A percentile compares a stretch with the other conserved stretches of the same genome.
These are phyloP conservation scores for Scheffersomyces stambukii DNA, from an alignment of 1,139 yeast species.

Conservation along the genomic window DNA sequence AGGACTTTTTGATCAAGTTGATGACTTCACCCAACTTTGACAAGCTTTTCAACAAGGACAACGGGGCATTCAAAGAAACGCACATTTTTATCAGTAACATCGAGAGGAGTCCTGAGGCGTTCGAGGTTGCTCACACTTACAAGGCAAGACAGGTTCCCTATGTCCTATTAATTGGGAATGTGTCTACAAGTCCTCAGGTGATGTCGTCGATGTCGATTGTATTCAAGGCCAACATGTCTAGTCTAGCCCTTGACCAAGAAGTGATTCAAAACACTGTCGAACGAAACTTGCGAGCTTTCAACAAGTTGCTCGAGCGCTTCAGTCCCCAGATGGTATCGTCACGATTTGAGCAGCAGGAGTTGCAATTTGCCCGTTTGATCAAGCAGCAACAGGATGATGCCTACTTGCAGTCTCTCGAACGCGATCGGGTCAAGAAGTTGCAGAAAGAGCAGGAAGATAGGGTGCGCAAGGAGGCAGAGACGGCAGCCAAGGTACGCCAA, in stretches of 20 bases:
- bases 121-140: slow-evolving; percentile 46
- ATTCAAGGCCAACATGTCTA: slow-evolving; percentile 34
- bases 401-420: slow-evolving; percentile 44
- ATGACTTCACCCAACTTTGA: slow-evolving; percentile 25
- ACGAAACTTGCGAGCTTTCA: slow-evolving; percentile 31
- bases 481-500: slow-evolving; percentile 9
- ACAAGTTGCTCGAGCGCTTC: slow-evolving; percentile 34
- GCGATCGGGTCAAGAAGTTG: slow-evolving; percentile 37
- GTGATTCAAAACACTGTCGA: slow-evolving; percentile 17
- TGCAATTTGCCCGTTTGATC: slow-evolving; percentile 45
- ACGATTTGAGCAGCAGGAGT: slow-evolving; percentile 49
- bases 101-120: slow-evolving; percentile 44
- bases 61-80: slow-evolving; percentile 35
- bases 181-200: slow-evolving; percentile 45
- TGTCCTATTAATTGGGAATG: slow-evolving; percentile 45
- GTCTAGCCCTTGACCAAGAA: slow-evolving; percentile 17
- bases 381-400: slow-evolving; percentile 59
- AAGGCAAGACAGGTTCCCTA: slow-evolving; percentile 39
- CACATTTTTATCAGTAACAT: slow-evolving; percentile 39
- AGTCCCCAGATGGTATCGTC: slow-evolving; percentile 52
- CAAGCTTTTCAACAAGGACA: slow-evolving; percentile 28
- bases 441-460: slow-evolving; percentile 27
- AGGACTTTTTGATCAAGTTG: slow-evolving; percentile 23
- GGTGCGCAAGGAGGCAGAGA: slow-evolving; percentile 12
- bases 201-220: slow-evolving; percentile 53